Percentiles rank a stretch among this genome's conserved stretches.
These are phyloP conservation scores for Akanthomyces uredinophilus DNA, from an alignment of 2,329 filamentous ascomycete species.

Conservation along the genomic window DNA sequence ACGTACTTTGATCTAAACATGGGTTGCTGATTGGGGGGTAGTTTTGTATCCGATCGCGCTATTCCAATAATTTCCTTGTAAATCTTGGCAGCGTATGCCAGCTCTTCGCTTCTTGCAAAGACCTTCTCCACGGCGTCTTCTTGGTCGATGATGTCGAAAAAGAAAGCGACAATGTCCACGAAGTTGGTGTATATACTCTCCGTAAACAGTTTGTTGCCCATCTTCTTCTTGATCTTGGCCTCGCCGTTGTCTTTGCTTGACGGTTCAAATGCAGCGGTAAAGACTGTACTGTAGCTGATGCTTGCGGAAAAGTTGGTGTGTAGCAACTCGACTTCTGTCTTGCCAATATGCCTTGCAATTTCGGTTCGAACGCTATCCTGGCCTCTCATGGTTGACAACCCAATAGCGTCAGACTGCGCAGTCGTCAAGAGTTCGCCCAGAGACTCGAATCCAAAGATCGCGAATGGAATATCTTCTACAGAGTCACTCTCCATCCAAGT, in stretches of 20 bases:
- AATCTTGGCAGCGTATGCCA: constrained; percentile 56
- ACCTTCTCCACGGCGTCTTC: constrained; percentile 68
- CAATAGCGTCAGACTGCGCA: constrained; percentile 71
- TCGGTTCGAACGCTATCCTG: constrained; percentile 58
- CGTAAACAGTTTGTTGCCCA: constrained; percentile 63
- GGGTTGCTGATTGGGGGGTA: constrained; percentile 81
- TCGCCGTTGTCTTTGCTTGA: constrained; percentile 52
- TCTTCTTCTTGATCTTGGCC: constrained; percentile 58
- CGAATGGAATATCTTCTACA: constrained; percentile 70
- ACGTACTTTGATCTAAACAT: constrained; percentile 77
- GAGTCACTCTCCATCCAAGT: constrained; percentile 73
- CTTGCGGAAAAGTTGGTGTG: constrained; percentile 68
- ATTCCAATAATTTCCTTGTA: constrained; percentile 65
- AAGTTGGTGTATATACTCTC: constrained; percentile 64
- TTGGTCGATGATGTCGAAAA: constrained; percentile 73
- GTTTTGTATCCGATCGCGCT: constrained; percentile 56
- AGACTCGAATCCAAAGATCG: constrained; percentile 73
- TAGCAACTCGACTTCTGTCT: constrained; percentile 54
- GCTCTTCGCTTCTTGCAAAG: constrained; percentile 54
- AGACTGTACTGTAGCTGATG: constrained; percentile 77
- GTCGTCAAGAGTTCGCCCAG: constrained; percentile 65
- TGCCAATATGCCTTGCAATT: constrained; percentile 54
- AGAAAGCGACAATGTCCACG: constrained; percentile 67
- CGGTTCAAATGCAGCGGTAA: constrained; percentile 32
- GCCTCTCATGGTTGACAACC: constrained; percentile 76